Evolutionary conservation across 2,329 filamentous ascomycete genomes (phyloP), one percentile per base, ranked within the genome.

Genomic region (Grosmannia penicillata): DNA sequence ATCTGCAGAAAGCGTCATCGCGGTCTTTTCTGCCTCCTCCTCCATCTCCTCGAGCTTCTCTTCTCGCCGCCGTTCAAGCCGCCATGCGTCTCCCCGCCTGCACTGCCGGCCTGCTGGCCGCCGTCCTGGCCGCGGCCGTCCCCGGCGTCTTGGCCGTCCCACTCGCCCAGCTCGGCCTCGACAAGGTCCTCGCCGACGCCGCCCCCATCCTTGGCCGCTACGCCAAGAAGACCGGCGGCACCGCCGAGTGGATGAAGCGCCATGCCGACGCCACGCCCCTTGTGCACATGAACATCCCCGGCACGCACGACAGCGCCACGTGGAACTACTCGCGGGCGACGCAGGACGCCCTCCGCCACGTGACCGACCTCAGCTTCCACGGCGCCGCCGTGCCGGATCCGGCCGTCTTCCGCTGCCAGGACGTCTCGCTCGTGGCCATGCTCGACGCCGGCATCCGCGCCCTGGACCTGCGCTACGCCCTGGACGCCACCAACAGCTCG

Each of bases 381-480:
- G 4, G 68, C 64, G 0, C 69, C 13, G 13, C 29, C 17, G 24
- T 5, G 11, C 24, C 24, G 10, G 15, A 14, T 8, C 33, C 39
- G 63, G 65, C 66, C 19, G 45, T 49, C 14, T 67, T 58, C 43
- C 56, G 59, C 10, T 69, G 65, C 44, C 67, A 70, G 45, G 47
- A 56, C 3, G 36, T n/a, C n/a, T 36, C 4, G 41, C 35, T 68
- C 1, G 46, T 56, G 13, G 50, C 51, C 17, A 60, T 62, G 49
- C 56, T 71, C 0, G 53, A 62, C 33, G 54, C 53, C 21, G 66
- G 66, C 7, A 59, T 69, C 13, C 60, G 66, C 14, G 66, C 59
- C 26, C 67, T 70, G 41, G 66, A 70, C 45, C 50, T 70, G 28
- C 55, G 65, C n/a, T 65, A 62, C 46, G 65, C 63, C 3, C 54